Evolutionary conservation across 306 rosid genomes (phyloP).

Genomic region (Cucurbita pepo): DNA sequence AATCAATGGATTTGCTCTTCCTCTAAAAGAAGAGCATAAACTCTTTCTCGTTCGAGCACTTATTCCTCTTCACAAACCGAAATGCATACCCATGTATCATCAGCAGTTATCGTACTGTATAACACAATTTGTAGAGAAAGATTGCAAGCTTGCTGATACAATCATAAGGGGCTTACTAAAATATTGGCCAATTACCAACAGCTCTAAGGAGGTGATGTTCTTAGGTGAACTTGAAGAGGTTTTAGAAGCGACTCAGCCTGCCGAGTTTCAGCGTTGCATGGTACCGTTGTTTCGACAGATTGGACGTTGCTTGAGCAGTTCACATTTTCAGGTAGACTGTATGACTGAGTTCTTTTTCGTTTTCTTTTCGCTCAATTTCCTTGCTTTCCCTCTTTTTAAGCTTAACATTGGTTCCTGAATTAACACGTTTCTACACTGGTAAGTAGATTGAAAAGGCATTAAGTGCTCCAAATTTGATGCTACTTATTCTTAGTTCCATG

Average conservation of each 20-base stretch:
- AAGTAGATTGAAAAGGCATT: background rate
- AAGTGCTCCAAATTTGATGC: background rate
- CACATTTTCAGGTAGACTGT: conserved; percentile 82
- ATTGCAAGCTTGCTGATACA: conserved; percentile 95
- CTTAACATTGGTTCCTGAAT: background rate
- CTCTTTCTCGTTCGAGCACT: conserved; percentile 85
- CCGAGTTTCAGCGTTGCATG: conserved; percentile 89
- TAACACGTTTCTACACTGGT: background rate
- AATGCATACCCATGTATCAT: conserved; percentile 80
- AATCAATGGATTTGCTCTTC: conserved; percentile 92
- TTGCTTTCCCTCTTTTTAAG: background rate
- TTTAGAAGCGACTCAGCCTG: conserved; percentile 85
- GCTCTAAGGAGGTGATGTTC: conserved; percentile 98
- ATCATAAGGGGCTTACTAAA: conserved; percentile 78
- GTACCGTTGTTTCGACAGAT: conserved; percentile 74
- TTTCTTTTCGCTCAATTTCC: conserved; percentile 6
- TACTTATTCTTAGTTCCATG: background rate
- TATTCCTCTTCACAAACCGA: conserved; percentile 94
- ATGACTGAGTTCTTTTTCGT: background rate
- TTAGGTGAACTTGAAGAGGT: conserved; percentile 96
- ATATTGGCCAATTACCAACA: conserved; percentile 92
- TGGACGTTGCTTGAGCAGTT: conserved; percentile 78
- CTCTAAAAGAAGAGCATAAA: conserved; percentile 95
- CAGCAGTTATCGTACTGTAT: conserved; percentile 95
- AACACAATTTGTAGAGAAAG: conserved; percentile 89